Conservation (phyloP, 2,329 filamentous ascomycete genomes). For the Pezicula carpinea region DNA sequence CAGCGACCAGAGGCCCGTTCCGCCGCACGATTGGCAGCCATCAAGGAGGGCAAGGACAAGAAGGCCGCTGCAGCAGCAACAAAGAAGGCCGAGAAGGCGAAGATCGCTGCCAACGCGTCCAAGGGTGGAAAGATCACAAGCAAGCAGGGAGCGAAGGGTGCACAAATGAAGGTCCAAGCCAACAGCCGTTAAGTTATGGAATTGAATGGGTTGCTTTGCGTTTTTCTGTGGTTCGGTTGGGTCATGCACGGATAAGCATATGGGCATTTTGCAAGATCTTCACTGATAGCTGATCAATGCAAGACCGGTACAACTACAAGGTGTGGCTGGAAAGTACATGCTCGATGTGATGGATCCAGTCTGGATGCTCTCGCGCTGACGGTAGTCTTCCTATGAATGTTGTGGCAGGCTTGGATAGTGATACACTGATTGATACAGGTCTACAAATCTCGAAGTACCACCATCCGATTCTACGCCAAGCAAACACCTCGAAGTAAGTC, state of each 20-base stretch:
- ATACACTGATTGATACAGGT: too few relatives aligned
- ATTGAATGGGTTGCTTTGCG: constrained; percentile 13
- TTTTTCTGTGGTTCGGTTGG: constrained; percentile 19
- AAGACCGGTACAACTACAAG: constrained; percentile 18
- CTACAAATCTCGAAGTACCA: too few relatives aligned
- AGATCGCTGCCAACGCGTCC: constrained; percentile 68
- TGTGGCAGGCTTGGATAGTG: too few relatives aligned
- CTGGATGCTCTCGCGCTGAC: background rate
- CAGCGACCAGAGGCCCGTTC: constrained; percentile 93
- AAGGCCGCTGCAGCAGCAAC: constrained; percentile 78
- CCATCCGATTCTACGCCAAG: too few relatives aligned
- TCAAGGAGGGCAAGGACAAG: constrained; percentile 99
- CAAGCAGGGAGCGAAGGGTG: constrained; percentile 97
- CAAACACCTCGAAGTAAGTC: too few relatives aligned
- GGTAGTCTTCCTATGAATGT: too few relatives aligned
- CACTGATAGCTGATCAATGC: constrained; percentile 28
- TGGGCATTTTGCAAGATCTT: constrained; percentile 26
- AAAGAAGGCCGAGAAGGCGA: constrained; percentile 99
- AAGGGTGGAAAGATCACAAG: constrained; percentile 80
- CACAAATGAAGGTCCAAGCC: constrained; percentile 77
- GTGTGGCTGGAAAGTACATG: background rate
- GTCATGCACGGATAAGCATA: constrained; percentile 26
- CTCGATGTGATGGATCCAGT: background rate
- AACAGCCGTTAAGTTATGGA: constrained; percentile 68
- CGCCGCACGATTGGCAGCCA: constrained; percentile 82